Base-by-base conservation (phyloP, 371 early-diverging fungal species). In the Rhizopus arrhizus region DNA sequence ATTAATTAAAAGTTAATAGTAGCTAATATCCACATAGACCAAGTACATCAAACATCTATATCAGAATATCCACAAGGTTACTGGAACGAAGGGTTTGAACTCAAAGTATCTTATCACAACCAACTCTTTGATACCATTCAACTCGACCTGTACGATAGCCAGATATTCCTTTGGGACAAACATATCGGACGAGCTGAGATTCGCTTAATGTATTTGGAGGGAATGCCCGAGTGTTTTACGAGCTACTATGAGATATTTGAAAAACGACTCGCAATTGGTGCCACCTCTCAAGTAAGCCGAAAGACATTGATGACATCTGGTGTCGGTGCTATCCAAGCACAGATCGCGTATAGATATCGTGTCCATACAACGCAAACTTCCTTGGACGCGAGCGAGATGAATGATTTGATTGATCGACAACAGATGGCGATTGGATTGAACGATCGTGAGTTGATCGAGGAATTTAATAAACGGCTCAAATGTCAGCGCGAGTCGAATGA, bases 61-160 rank as follows among this genome's bases (percentile, higher is more conserved):
- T 81, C 85, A 5, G 81, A 84, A 46, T 58, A 70, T 22, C 54
- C 78, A 11, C 74, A 81, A 36, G 87, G 88, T 31, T 69, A 75
- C 50, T 90, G 91, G 91, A 84, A 85, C 66, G 89, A 89, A 64
- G 80, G 82, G 0, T 91, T 91, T 53, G 89, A 90, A 61, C 81
- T 91, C n/a, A 62, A 70, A 10, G 85, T 91, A 6, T 77, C 85
- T 6, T 89, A 86, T 45, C 91, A 91, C 58, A 77, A 81, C 45
- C 91, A 91, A 72, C 71, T 91, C 5, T 91, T 91, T 71, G 90
- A 86, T 43, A 80, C 82, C 22, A 65, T 69, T 3, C 71, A 91
- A 65, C 70, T 91, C 16, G 92, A 91, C 62, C 64, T 91, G 10
- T 90, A 86, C 53, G 87, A 90, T 46, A 74, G 58, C 55, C 75